Evolutionary conservation across 108 stramenopile genomes (phyloP), one percentile per base, ranked within the genome.

Genomic region (Nannochloropsis gaditana): DNA sequence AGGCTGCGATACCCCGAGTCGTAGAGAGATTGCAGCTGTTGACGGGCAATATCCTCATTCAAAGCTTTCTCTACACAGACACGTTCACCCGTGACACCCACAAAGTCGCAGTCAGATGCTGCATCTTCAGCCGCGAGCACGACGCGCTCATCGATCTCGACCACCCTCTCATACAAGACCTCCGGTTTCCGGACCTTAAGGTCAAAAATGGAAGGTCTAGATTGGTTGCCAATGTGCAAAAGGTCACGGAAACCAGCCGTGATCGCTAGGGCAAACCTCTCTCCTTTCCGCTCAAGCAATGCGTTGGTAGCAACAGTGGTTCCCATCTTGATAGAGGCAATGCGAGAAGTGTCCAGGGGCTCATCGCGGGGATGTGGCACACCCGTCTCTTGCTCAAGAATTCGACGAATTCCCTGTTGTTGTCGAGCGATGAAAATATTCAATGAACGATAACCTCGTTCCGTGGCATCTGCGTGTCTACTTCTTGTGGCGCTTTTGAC

Each of bases 231-330:
- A 90, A 99, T 98, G 84, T 93, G 90, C 59, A 97, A 87, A 83
- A 97, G 90, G 87, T 98, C 97, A 9, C 91, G 88, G 89, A 98
- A 97, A 3, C 87, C 87, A 81, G 21, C 31, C 3, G 98, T 98
- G 79, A 93, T 96, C 2, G 98, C 59, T 80, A 97, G 88, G 43
- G 94, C 97, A 93, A 93, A 94, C 1, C 92, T 87, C 79, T 94
- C 95, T 11, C 98, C 98, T 59, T 96, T 90, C 47, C 97, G 92
- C 91, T 99, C 98, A 83, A 99, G 87, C 83, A 99, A 87, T 5
- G 97, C 98, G 86, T 98, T 98, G 80, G 98, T 98, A 1, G 98
- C 97, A 43, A 98, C 97, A 15, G 90, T 90, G 11, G 98, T 95
- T 44, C 95, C 95, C 95, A 96, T 99, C 41, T 97, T 94, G 87